These are phyloP conservation scores for Paramyrothecium sp. DNA, from an alignment of 2,329 filamentous ascomycete genomes.

Conservation along the genomic window DNA sequence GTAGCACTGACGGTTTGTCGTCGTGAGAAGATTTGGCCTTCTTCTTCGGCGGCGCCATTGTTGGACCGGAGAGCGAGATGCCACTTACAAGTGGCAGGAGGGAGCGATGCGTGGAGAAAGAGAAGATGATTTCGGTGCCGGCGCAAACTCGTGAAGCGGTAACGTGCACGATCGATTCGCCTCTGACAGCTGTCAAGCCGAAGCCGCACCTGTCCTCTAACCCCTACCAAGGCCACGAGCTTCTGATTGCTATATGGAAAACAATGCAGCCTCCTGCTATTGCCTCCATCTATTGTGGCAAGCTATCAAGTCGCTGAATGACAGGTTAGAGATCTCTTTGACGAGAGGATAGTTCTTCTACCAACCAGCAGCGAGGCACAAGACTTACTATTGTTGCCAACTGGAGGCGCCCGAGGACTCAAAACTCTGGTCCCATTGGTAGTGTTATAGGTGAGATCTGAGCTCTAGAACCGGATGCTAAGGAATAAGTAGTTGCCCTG, in stretches of 20 bases:
- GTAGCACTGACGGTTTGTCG: conserved; percentile 19
- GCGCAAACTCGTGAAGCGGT: too few relatives aligned
- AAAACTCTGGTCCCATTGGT: conserved; percentile 1
- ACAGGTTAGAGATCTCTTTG: too few relatives aligned
- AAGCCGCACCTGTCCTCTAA: background rate
- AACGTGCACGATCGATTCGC: background rate
- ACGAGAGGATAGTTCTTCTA: too few relatives aligned
- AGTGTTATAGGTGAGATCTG: too few relatives aligned
- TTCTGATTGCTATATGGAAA: background rate
- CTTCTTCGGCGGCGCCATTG: conserved; percentile 23
- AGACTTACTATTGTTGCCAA: background rate
- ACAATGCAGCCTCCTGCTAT: too few relatives aligned
- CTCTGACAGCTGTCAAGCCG: background rate
- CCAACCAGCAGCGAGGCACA: too few relatives aligned
- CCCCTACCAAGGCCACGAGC: background rate
- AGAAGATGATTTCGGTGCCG: too few relatives aligned
- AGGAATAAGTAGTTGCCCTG: too few relatives aligned
- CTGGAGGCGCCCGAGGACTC: conserved; percentile 4
- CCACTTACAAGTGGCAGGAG: background rate
- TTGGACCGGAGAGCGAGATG: background rate
- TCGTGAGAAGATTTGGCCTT: conserved; percentile 15
- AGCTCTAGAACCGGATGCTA: too few relatives aligned
- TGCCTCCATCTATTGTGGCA: too few relatives aligned
- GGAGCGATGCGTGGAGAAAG: background rate
- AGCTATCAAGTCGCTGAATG: too few relatives aligned